Base-by-base conservation (phyloP, 306 rosid species). In the Lathyrus aphaca region DNA sequence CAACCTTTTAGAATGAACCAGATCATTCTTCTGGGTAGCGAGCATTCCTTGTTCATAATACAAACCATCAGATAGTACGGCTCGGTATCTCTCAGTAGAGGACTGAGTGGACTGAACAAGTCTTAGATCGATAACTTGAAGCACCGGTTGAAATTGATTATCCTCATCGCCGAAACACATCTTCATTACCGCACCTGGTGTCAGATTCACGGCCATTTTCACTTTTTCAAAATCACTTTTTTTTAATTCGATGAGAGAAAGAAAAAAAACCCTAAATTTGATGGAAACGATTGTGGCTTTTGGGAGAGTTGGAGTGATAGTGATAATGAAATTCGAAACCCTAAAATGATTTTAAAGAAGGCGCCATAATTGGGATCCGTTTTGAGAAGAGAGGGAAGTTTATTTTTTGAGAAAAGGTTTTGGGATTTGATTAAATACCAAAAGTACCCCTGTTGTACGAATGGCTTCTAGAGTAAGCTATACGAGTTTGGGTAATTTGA, bases 1-100 rank as follows among this genome's bases (percentile, higher is more conserved):
- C 76, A 91, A 82, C 68, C 21, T 74, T 10, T 86, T 86, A 0
- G 73, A 25, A 44, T 13, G 35, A 23, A 91, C 84, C 67, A 86
- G 78, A 0, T 27, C 68, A 55, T 86, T 88, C 64, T 71, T 76
- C 81, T 86, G 91, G 4, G 89, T 85, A 25, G 82, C 85, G 1
- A 91, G 84, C 96, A 91, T 86, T 46, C 96, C 92, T 53, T 88
- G 98, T 77, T 82, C 90, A 32, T 43, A 69, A 68, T 63, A 77
- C 6, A 77, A 40, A 21, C 98, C 98, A 51, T 93, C 98, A 1
- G 96, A 90, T 5, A 93, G 71, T 42, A 78, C 59, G 15, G 90
- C 38, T 44, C 93, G 81, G 72, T 56, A 93, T 83, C 96, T 81
- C 39, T 90, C 96, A 6, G 63, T 15, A 51, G 11, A 23, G 5